phyloP scores from a whole-genome alignment of 192 early-diverging fungal species.

The Backusella parvicylindrica region DNA sequence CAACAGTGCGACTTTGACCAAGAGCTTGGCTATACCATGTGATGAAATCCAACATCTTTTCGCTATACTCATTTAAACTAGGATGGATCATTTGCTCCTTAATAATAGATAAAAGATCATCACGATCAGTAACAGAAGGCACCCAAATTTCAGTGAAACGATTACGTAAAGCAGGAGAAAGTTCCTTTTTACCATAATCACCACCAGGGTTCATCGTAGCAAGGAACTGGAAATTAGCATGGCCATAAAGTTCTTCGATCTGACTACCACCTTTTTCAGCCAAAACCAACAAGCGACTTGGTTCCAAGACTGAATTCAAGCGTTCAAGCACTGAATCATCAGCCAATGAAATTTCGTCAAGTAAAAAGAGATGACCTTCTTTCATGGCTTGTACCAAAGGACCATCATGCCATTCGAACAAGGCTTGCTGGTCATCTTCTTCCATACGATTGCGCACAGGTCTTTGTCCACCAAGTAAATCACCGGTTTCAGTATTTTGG shows the following conservation, averaged over 20 bases:
- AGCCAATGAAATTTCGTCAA: conserved; percentile 98
- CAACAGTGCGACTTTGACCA: conserved; percentile 49
- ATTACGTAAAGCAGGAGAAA: conserved; percentile 95
- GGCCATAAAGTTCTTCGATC: conserved; percentile 68
- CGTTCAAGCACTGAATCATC: conserved; percentile 98
- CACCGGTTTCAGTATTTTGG: conserved; percentile 91
- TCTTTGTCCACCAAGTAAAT: conserved; percentile 91
- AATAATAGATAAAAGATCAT: conserved; percentile 73
- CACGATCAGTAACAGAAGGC: conserved; percentile 72
- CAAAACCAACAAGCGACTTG: conserved; percentile 75
- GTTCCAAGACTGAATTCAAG: conserved; percentile 92
- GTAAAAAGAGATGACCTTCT: conserved; percentile 81
- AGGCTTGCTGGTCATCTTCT: conserved; percentile 41
- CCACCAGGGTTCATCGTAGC: conserved; percentile 99
- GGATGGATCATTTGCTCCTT: conserved; percentile 44
- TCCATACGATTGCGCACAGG: conserved; percentile 77
- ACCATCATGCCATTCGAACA: conserved; percentile 98
- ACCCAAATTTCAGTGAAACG: conserved; percentile 99
- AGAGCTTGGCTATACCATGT: conserved; percentile 68
- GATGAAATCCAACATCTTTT: conserved; percentile 78
- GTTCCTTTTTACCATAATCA: conserved; percentile 98
- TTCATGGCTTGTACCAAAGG: conserved; percentile 90
- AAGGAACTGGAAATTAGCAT: conserved; percentile 80
- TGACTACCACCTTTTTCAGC: conserved; percentile 84
- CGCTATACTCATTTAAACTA: conserved; percentile 39